Evolutionary conservation across 2,329 filamentous ascomycete genomes (phyloP).

Genomic region (Fusarium coffeatum): DNA sequence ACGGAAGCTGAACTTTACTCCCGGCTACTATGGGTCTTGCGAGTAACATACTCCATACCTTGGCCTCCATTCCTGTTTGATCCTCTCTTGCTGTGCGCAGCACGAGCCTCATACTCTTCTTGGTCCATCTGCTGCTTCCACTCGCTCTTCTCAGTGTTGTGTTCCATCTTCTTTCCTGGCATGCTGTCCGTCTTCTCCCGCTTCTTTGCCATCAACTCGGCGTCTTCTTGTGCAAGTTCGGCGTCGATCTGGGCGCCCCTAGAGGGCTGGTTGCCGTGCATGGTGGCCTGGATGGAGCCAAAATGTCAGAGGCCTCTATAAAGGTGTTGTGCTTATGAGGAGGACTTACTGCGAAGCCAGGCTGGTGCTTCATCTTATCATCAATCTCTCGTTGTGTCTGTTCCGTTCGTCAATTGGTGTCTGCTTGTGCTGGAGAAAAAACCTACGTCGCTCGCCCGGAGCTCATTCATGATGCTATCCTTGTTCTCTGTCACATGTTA

Average conservation of each 20-base stretch:
- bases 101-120: neutral
- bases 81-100: neutral
- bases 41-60: neutral
- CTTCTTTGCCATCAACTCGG: conserved; percentile 20
- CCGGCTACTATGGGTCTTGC: neutral
- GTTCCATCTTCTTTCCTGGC: conserved; percentile 14
- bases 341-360: conserved; percentile 19
- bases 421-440: accelerated
- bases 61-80: neutral
- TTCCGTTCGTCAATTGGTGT: neutral
- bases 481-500: conserved; percentile 6
- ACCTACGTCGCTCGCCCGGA: conserved; percentile 16
- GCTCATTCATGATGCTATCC: conserved; percentile 29
- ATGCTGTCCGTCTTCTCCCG: conserved; percentile 16
- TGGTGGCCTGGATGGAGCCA: conserved; percentile 1
- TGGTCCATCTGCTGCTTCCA: neutral
- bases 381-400: conserved; percentile 17
- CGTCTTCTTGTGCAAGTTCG: conserved; percentile 26
- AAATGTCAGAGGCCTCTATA: neutral
- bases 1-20: neutral
- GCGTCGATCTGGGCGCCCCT: conserved; percentile 23
- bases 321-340: accelerated
- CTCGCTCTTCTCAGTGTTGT: neutral
- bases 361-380: conserved; percentile 29
- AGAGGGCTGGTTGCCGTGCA: conserved; percentile 33